A percentile compares a stretch with the other conserved stretches of the same genome.
phyloP scores from a whole-genome alignment of 2,329 filamentous ascomycete genomes.

The Fusarium sp. region DNA sequence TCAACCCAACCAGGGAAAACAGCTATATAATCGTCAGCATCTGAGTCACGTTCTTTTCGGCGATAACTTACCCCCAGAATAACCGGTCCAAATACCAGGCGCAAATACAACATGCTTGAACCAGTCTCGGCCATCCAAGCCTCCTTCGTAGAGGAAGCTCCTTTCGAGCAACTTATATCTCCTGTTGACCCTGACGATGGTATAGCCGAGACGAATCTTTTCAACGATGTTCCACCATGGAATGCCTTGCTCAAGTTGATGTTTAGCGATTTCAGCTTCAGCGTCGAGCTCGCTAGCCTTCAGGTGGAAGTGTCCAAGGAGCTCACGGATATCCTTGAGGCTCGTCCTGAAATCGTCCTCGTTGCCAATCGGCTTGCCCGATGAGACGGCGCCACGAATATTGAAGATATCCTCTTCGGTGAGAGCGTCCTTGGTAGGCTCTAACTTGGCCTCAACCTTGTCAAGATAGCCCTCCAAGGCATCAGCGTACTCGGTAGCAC shows the following conservation, averaged over 20 bases:
- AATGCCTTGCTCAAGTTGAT: constrained; percentile 61
- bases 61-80: constrained; percentile 72
- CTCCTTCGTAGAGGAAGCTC: constrained; percentile 77
- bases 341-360: constrained; percentile 52
- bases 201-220: constrained; percentile 69
- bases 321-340: constrained; percentile 51
- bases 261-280: constrained; percentile 53
- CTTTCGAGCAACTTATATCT: constrained; percentile 89
- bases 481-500: constrained; percentile 71
- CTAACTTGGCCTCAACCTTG: constrained; percentile 60
- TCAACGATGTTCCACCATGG: constrained; percentile 84
- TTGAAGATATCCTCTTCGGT: constrained; percentile 46
- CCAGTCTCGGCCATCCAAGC: constrained; percentile 83
- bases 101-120: constrained; percentile 97
- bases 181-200: constrained; percentile 75
- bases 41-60: not conserved
- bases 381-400: constrained; percentile 40
- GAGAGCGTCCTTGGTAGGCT: constrained; percentile 36
- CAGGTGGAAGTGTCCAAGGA: constrained; percentile 50
- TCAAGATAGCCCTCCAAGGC: constrained; percentile 64
- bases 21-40: constrained; percentile 48
- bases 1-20: constrained; percentile 72
- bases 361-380: constrained; percentile 47
- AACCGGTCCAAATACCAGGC: constrained; percentile 90
- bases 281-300: constrained; percentile 58